Base-by-base conservation (phyloP, 164 flowering plant species). In the Vitis cinerea region DNA sequence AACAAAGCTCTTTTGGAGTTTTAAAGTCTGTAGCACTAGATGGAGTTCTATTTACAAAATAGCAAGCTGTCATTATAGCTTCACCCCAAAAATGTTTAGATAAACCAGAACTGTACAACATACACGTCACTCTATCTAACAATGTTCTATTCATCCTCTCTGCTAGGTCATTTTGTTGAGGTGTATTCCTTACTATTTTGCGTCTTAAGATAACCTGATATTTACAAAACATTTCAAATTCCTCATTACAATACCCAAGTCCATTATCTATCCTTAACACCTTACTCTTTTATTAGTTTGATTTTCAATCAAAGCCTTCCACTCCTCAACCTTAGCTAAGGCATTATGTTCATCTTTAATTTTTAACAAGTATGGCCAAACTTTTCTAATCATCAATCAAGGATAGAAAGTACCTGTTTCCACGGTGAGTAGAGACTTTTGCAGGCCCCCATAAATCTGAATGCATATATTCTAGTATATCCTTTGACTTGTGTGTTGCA, bases 381-480 rank as follows among this genome's bases (percentile, higher is more conserved):
- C 7, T 19, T 17, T 49, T 9, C 67, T 64, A 14, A 23, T 14
- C 31, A 50, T 50, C 30, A 9, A 2, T 23, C 27, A 23, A 23
- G 27, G 27, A 23, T 23, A 23, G 27, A 23, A 23, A 23, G 27
- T 1, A 23, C 1, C 27, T 23, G 27, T 1, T 23, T 23, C 27
- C 27, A 23, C 2, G 27, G 27, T 23, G 27, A 23, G 27, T 23
- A 23, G 27, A 23, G 27, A 23, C 27, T 23, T 23, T 23, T 19
- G 73, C 49, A 4, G 75, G 68, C 12, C 81, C 75, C 68, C 70
- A 74, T 1, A 68, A 9, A 56, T 73, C 71, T 8, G 62, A 72
- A 15, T 75, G 71, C 0, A 72, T 61, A 29, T 70, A 70, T 14
- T 73, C 71, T 1, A 75, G 64, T 3, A 13, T 62, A 0, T 47